Evolutionary conservation across 2,329 filamentous ascomycete genomes (phyloP).

Genomic region (Fulvia fulva): DNA sequence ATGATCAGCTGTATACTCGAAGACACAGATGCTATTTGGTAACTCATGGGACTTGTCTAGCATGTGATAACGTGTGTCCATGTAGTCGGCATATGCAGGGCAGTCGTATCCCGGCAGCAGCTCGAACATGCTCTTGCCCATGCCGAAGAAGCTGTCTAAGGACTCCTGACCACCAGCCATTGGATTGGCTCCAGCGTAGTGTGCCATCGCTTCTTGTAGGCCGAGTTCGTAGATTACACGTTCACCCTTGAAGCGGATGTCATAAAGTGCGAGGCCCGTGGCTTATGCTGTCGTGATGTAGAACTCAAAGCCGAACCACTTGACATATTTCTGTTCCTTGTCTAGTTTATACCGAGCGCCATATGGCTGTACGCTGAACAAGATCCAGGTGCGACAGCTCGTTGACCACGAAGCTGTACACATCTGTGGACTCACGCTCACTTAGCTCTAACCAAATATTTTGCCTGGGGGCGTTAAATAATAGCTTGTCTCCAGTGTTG

Average conservation of each 20-base stretch:
- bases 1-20: conserved; percentile 50
- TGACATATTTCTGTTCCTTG: conserved; percentile 44
- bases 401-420: conserved; percentile 40
- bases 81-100: conserved; percentile 50
- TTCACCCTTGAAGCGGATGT: conserved; percentile 50
- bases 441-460: conserved; percentile 43
- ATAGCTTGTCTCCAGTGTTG: conserved; percentile 4
- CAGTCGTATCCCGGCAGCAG: conserved; percentile 53
- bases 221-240: conserved; percentile 52
- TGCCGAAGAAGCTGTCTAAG: conserved; percentile 33
- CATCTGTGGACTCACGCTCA: conserved; percentile 36
- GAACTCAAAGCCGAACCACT: conserved; percentile 53
- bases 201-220: conserved; percentile 51
- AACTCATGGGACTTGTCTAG: conserved; percentile 43
- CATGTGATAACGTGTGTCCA: conserved; percentile 45
- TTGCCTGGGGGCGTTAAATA: conserved; percentile 37
- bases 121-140: conserved; percentile 47
- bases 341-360: conserved; percentile 43
- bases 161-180: conserved; percentile 40
- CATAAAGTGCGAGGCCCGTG: conserved; percentile 47
- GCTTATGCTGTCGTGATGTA: conserved; percentile 46
- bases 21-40: conserved; percentile 52
- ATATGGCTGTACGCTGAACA: conserved; percentile 36
- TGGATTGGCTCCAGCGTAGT: conserved; percentile 49
- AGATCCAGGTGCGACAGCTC: conserved; percentile 29